Conservation (phyloP, 1,139 yeast genomes). For the Protomyces pachydermus region DNA sequence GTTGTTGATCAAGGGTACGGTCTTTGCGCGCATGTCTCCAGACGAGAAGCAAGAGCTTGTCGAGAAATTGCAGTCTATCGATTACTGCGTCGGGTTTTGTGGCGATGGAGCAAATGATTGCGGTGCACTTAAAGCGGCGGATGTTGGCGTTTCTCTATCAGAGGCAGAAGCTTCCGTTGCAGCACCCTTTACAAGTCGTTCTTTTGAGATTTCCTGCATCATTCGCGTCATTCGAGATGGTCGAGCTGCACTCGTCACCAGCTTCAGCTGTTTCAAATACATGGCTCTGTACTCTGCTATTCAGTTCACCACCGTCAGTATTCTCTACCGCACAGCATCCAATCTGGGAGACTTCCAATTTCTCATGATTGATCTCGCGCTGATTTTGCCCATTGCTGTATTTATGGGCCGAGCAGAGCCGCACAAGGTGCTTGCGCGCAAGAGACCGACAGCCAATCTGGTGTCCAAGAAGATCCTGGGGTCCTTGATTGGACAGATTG, state of each 20-base stretch:
- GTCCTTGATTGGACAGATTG: slow-evolving; percentile 71
- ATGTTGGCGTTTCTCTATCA: slow-evolving; percentile 89
- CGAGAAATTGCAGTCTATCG: slow-evolving; percentile 73
- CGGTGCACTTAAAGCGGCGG: slow-evolving; percentile 96
- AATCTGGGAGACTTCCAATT: slow-evolving; percentile 97
- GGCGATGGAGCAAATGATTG: slow-evolving; percentile 93
- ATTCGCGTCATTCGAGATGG: slow-evolving; percentile 89
- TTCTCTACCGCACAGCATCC: slow-evolving; percentile 80
- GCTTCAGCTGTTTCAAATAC: slow-evolving; percentile 94
- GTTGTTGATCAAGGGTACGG: slow-evolving; percentile 65
- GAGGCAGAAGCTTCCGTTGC: slow-evolving; percentile 99
- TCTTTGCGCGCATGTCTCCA: slow-evolving; percentile 97
- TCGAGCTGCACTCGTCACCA: slow-evolving; percentile 86
- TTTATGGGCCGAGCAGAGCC: slow-evolving; percentile 97
- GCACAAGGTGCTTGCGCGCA: slow-evolving; percentile 52
- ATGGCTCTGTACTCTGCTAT: slow-evolving; percentile 97
- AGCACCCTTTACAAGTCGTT: slow-evolving; percentile 90
- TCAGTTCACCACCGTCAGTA: slow-evolving; percentile 81
- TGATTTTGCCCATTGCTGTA: slow-evolving; percentile 89
- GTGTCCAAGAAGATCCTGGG: slow-evolving; percentile 82
- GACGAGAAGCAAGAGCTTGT: slow-evolving; percentile 96
- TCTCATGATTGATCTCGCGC: slow-evolving; percentile 79
- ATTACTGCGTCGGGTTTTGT: slow-evolving; percentile 92
- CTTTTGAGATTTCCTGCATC: slow-evolving; percentile 88
- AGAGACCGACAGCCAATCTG: slow-evolving; percentile 89